Base-by-base conservation (phyloP, 768 basidiomycete genomes). In the Kockovaella imperatae region DNA sequence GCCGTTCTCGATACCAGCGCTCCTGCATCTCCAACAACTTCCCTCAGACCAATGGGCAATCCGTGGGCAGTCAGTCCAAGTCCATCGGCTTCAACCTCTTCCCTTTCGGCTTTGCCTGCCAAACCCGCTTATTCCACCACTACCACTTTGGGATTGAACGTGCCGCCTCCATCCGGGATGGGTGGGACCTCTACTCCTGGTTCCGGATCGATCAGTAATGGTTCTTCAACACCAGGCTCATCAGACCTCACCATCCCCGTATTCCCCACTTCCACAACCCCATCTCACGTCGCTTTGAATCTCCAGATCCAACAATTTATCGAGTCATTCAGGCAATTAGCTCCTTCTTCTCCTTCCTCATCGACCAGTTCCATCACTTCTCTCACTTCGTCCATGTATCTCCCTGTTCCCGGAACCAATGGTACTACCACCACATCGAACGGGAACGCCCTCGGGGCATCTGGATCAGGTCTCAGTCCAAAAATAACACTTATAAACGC, bases 281-380 rank as follows among this genome's bases (percentile, higher is more conserved):
- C 88, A n/a, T 69, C 75, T 1, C 86, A 89, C 59, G 76, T 93
- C 44, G 74, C 75, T 15, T 77, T 96, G 52, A 90, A 95, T 64
- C 80, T 96, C 31, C 83, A 83, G 42, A 86, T 95, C 40, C 82
- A 85, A 34, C 79, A 80, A 1, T 96, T 95, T 73, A 82, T 86
- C 61, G 91, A 96, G 70, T 78, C 82, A 18, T 81, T 87, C 54
- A 80, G 67, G 30, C 52, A 54, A 25, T 38, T 59, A 32, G 50
- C 54, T 21, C 57, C 56, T 82, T 88, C 46, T 73, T 91, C 42
- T 87, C 90, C 74, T 86, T 87, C 0, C 75, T 88, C 15, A 72
- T 83, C 6, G 85, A 91, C 67, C 72, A 90, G 11, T 79, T 85
- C 59, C 85, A 61, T 59, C 10, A 52, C 54, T 11, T 51, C 49